Evolutionary conservation across 1,284 basidiomycete genomes (phyloP), one percentile per base, ranked within the genome.

Genomic region (Xerocomus amazonicus): DNA sequence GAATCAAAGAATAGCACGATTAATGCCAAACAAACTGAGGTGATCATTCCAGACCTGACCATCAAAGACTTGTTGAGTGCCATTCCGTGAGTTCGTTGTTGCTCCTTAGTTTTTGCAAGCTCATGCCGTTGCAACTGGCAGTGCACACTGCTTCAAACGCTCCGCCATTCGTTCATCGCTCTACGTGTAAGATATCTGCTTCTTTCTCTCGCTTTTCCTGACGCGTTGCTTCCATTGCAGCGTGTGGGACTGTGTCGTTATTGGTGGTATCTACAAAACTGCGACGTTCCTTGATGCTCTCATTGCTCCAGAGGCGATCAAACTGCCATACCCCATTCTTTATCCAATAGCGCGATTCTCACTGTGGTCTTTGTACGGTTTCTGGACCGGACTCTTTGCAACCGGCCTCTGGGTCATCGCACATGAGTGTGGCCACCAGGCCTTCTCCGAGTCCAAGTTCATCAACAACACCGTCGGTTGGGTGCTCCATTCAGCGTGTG

Each of bases 371-470:
- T 56, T 87, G 39, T 98, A 98, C 73, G 78, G 82, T 50, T 85
- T 97, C 71, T 77, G 78, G 57, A 74, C 84, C n/a, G 95, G 95
- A 50, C 80, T 97, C 42, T 90, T 94, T 55, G 87, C 81, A 27
- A 99, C 95, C 29, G 97, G 96, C 60, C 73, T 97, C 46, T 97
- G 95, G 95, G 88, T 97, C 57, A 77, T 97, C 55, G 95, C 87
- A 37, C 90, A 92, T 59, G 87, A 94, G 68, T 92, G 90, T 63
- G 96, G 97, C 41, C 97, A 99, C 72, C 96, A 97, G 71, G 90
- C 91, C 0, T 99, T 92, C 77, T 97, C 93, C n/a, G 85, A 94
- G 56, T 95, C 88, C 58, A 99, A 97, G 76, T 69, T 77, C 28
- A 78, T 98, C 71, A 99, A 99, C 78, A 94, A 98, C 78, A 70